phyloP scores from a whole-genome alignment of 192 early-diverging fungal species.

The Backusella macrospora region DNA sequence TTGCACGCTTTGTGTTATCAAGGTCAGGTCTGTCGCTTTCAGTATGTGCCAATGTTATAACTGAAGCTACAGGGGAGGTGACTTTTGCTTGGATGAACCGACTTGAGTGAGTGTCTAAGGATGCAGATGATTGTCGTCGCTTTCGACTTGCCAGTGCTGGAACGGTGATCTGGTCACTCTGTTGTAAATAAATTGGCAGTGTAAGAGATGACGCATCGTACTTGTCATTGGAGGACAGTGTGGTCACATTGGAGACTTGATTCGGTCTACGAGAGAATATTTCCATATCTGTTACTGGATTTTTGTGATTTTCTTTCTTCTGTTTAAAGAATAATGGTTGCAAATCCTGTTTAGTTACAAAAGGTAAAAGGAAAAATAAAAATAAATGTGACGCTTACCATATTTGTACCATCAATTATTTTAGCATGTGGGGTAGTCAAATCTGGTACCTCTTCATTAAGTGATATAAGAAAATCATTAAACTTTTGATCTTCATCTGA shows the following conservation, averaged over 20 bases:
- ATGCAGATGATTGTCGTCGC: conserved; percentile 1
- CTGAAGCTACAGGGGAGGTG: conserved; percentile 3
- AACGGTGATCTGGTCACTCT: conserved; percentile 14
- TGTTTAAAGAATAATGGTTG: conserved; percentile 5
- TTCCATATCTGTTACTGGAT: background rate
- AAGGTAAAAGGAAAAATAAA: background rate
- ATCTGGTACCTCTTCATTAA: conserved; percentile 8
- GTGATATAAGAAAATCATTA: background rate
- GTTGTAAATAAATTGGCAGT: conserved; percentile 18
- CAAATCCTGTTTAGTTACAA: conserved; percentile 12
- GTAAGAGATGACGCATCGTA: background rate
- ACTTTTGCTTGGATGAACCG: background rate
- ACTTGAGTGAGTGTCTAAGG: background rate
- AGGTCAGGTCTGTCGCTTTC: background rate
- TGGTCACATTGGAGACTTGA: conserved; percentile 6
- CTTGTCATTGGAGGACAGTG: conserved; percentile 12
- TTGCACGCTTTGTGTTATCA: background rate
- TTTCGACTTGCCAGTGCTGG: conserved; percentile 1
- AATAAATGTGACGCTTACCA: conserved; percentile 12
- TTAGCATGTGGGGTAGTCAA: conserved; percentile 14
- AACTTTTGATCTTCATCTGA: background rate
- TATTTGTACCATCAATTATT: background rate
- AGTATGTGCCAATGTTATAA: background rate
- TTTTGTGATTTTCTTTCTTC: conserved; percentile 1
- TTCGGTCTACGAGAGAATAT: conserved; percentile 4